Percentiles rank a stretch among this genome's conserved stretches.
Conservation (phyloP, 2,329 filamentous ascomycete species). For the Massarina eburnea region DNA sequence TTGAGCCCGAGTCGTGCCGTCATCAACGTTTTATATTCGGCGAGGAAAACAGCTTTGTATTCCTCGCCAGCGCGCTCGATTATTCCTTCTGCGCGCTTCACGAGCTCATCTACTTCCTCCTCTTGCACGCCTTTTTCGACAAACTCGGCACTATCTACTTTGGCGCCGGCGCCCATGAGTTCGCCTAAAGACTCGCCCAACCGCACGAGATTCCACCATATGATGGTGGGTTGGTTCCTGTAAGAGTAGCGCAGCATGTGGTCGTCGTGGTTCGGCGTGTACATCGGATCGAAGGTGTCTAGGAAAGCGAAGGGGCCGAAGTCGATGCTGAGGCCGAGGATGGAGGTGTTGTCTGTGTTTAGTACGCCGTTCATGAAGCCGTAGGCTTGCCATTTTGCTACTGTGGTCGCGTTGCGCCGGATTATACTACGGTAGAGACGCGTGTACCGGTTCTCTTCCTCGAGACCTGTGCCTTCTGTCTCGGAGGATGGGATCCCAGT, state of each 20-base stretch:
- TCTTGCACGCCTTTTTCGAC: conserved; percentile 70
- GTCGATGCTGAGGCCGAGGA: conserved; percentile 86
- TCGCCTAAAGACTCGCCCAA: conserved; percentile 89
- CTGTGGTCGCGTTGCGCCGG: conserved; percentile 80
- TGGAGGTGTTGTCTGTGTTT: conserved; percentile 96
- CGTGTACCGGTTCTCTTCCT: conserved; percentile 82
- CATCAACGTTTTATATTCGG: conserved; percentile 90
- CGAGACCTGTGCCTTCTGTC: conserved; percentile 67
- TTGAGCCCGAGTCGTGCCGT: conserved; percentile 74
- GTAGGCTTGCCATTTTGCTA: conserved; percentile 95
- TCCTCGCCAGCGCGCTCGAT: conserved; percentile 83
- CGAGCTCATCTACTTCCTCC: conserved; percentile 68
- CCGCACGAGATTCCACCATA: conserved; percentile 98
- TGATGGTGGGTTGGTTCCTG: conserved; percentile 89
- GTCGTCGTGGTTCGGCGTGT: conserved; percentile 97
- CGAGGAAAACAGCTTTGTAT: conserved; percentile 82
- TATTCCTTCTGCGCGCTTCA: conserved; percentile 78
- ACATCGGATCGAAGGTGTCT: conserved; percentile 91
- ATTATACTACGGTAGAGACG: conserved; percentile 86
- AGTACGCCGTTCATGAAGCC: conserved; percentile 99
- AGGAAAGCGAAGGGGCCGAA: conserved; percentile 98
- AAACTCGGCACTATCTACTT: conserved; percentile 73
- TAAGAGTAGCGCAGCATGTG: conserved; percentile 85
- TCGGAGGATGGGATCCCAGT: conserved; percentile 57
- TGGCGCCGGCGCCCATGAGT: conserved; percentile 74